Base-by-base conservation (phyloP, 257 asterid species). In the Solanum medicagineum region DNA sequence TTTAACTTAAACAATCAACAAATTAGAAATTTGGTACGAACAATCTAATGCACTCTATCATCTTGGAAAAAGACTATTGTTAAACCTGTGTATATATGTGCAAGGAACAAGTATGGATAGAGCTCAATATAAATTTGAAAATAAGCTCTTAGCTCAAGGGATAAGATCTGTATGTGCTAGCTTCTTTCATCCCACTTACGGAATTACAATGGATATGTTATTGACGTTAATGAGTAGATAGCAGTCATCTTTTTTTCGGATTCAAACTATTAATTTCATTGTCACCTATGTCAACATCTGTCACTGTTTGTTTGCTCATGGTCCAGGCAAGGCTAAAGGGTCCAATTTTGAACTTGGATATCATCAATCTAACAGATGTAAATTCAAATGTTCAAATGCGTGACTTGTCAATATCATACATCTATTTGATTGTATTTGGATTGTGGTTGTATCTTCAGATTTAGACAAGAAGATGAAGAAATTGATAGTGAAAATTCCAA, bases 381-480 rank as follows among this genome's bases (percentile, higher is more conserved):
- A 1, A 73, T 44, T 74, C 60, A 47, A 47, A 74, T 74, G 47
- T 22, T 74, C 60, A 74, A 74, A 74, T 74, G 60, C 81, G 47
- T 47, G 22, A 74, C 81, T 47, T 74, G 81, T 47, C 60, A 47
- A 47, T 4, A n/a, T 11, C 81, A 74, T 74, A n/a, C 4, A 22
- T 47, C 8, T 8, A 47, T 74, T 22, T 47, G 81, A 45, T 73
- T 71, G 20, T 40, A 69, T 9, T 36, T 42, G 80, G 54, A 22
- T 13, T 45, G 1, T 45, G 59, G 0, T 47, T 6, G 42, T n/a
- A n/a, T n/a, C 22, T 47, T 74, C 92, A 96, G 99, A 96, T 90
- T 87, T 94, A 92, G 99, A 95, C n/a, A 97, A 92, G 87, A 91
- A 94, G 85, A 92, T 95, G 92, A 96, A 92, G 85, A 85, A 77